Evolutionary conservation across 1,139 yeast species (phyloP), one percentile per base, ranked within the genome.

Genomic region (Saccharomyces hybrid): DNA sequence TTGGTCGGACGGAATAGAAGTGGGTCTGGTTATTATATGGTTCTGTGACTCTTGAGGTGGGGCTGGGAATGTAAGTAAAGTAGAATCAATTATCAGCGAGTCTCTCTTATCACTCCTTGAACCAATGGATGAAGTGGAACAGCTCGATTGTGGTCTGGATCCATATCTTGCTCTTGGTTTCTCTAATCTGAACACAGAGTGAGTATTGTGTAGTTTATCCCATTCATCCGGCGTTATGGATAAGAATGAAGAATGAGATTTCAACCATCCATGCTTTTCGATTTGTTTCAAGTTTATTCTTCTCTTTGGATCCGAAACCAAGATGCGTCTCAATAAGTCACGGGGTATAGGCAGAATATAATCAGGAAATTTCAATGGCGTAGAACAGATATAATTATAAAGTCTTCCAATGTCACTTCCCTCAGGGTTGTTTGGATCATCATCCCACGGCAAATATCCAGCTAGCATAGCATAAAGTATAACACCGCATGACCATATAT

Each of bases 381-480:
- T 89, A 54, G 84, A 79, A 51, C 96, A 88, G 61, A 93, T 95
- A 72, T 95, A 93, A 67, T 87, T 88, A 73, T 93, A 95, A 56
- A 93, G 76, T 68, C 85, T 84, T 26, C 91, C 88, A 64, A 93
- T 91, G 71, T 93, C 95, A 53, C 89, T 85, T 52, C 98, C 97
- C 66, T 93, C 97, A 46, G 96, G 98, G 68, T 95, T 93, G 53
- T 87, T 88, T 28, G 96, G 93, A 70, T 93, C 99, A 71, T 93
- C 99, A 69, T 93, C 99, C 76, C 90, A 93, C 1, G 99, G 99
- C 59, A 93, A 77, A 70, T 93, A 95, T 1, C 99, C 99, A 0
- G 98, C 90, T 54, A 95, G 77, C 96, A 95, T 93, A n/a, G 99
- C 98, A 68, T 91, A 93, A 51, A 93, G 74, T 55, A 93, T 93